phyloP scores from a whole-genome alignment of 108 stramenopile species.

The Schizochytrium sp. region DNA sequence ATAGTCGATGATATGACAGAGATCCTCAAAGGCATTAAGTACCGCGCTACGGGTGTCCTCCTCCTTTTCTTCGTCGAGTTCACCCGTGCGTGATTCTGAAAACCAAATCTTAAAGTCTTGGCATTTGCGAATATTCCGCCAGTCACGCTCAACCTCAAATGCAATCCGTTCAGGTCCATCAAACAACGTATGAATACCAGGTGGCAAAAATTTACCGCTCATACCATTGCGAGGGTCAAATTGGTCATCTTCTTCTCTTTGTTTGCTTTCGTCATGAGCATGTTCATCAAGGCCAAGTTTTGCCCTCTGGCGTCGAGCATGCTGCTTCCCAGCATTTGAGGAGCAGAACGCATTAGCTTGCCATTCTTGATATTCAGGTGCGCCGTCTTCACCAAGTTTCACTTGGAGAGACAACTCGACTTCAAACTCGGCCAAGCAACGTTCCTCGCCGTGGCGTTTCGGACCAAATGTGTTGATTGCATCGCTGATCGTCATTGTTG shows the following conservation, averaged over 20 bases:
- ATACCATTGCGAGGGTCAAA: background rate
- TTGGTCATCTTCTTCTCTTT: background rate
- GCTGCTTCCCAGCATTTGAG: constrained; percentile 2
- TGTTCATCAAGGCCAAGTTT: background rate
- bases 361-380: constrained; percentile 22
- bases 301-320: background rate
- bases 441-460: background rate
- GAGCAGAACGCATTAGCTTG: constrained; percentile 6
- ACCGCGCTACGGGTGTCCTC: constrained; percentile 2
- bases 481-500: background rate
- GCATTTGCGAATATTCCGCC: background rate
- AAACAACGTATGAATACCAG: constrained; percentile 20
- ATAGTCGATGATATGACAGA: constrained; percentile 43
- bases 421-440: background rate
- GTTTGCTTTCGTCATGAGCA: background rate
- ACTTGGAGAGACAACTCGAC: constrained; percentile 42
- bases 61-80: constrained; percentile 14
- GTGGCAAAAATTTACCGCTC: background rate
- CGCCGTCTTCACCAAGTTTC: constrained; percentile 41
- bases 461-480: background rate
- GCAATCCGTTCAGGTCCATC: constrained; percentile 16
- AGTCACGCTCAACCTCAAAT: constrained; percentile 5
- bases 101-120: constrained; percentile 42
- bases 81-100: background rate
- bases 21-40: constrained; percentile 14